phyloP scores from a whole-genome alignment of 176 grass and related monocot genomes.

The Rhipidocladum racemiflorum region DNA sequence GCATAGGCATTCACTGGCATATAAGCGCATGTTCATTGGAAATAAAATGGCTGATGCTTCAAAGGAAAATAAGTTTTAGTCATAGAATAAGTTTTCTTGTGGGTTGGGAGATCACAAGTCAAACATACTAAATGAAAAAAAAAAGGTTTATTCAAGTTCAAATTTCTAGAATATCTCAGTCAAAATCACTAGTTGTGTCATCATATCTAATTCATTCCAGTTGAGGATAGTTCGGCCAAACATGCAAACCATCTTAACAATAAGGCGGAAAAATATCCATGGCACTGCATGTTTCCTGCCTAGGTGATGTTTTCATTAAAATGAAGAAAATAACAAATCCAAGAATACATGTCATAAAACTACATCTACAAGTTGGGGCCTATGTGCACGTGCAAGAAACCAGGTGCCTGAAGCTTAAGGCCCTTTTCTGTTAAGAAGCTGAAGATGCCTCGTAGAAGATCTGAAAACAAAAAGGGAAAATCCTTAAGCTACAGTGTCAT shows the following conservation, averaged over 20 bases:
- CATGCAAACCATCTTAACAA: neutral
- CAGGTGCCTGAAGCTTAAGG: neutral
- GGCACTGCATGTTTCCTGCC: conserved; percentile 5
- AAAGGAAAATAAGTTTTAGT: conserved; percentile 7
- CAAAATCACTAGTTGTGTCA: neutral
- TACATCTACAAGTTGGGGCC: neutral
- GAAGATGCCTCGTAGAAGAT: conserved; percentile 8
- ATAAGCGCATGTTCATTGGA: conserved; percentile 1
- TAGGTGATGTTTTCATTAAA: neutral
- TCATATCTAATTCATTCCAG: conserved; percentile 1
- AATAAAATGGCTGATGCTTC: neutral
- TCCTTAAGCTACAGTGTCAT: neutral
- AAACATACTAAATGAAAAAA: conserved; percentile 9
- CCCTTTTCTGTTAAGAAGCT: conserved; percentile 9
- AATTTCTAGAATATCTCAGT: conserved; percentile 12
- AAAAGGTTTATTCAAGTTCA: neutral
- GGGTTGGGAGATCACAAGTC: neutral
- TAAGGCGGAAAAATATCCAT: neutral
- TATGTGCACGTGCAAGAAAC: neutral
- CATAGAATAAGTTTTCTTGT: neutral
- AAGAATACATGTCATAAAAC: conserved; percentile 13
- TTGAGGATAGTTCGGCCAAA: neutral
- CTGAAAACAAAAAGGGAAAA: neutral
- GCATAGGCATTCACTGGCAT: neutral
- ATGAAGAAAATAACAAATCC: neutral